Evolutionary conservation across 2,329 filamentous ascomycete species (phyloP).

Genomic region (Aspergillus sp.): DNA sequence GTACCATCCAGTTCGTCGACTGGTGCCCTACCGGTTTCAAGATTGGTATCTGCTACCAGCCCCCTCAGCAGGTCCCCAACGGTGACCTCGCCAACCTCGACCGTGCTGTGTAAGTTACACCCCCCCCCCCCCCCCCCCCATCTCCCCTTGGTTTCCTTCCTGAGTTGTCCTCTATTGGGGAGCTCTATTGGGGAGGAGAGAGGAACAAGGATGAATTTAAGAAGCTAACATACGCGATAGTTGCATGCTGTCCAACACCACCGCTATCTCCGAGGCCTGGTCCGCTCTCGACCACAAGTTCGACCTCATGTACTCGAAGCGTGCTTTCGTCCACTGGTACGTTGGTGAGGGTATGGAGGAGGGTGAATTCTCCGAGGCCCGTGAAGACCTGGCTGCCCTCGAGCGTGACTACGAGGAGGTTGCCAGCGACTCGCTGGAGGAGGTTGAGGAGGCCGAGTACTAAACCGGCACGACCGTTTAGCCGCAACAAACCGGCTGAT

Average conservation of each 20-base stretch:
- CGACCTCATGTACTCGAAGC: slow-evolving; percentile 99
- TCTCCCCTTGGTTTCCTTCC: background rate
- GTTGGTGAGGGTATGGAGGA: slow-evolving; percentile 99
- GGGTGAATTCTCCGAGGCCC: slow-evolving; percentile 98
- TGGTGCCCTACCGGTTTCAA: slow-evolving; percentile 99
- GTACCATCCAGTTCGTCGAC: slow-evolving; percentile 98
- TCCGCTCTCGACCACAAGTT: slow-evolving; percentile 95
- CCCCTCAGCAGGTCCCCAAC: slow-evolving; percentile 92
- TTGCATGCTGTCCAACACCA: slow-evolving; percentile 95
- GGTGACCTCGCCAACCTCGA: slow-evolving; percentile 97
- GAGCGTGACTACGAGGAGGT: slow-evolving; percentile 99
- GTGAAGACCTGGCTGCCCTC: slow-evolving; percentile 95
- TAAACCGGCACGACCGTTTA: slow-evolving; percentile 47
- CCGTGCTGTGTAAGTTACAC: slow-evolving; percentile 82
- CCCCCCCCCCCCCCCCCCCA: background rate
- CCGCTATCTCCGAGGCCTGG: slow-evolving; percentile 97
- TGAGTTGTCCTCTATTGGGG: background rate
- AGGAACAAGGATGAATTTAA: slow-evolving; percentile 1
- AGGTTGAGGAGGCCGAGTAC: slow-evolving; percentile 88
- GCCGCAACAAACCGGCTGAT: slow-evolving; percentile 15
- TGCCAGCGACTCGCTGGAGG: slow-evolving; percentile 87
- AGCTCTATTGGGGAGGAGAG: no score
- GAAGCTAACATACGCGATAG: slow-evolving; percentile 44
- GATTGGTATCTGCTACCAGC: slow-evolving; percentile 99
- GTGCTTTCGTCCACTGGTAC: slow-evolving; percentile 99